A percentile compares a stretch with the other conserved stretches of the same genome.
Conservation (phyloP, 2,329 filamentous ascomycete genomes). For the Stagonosporopsis tanaceti region DNA sequence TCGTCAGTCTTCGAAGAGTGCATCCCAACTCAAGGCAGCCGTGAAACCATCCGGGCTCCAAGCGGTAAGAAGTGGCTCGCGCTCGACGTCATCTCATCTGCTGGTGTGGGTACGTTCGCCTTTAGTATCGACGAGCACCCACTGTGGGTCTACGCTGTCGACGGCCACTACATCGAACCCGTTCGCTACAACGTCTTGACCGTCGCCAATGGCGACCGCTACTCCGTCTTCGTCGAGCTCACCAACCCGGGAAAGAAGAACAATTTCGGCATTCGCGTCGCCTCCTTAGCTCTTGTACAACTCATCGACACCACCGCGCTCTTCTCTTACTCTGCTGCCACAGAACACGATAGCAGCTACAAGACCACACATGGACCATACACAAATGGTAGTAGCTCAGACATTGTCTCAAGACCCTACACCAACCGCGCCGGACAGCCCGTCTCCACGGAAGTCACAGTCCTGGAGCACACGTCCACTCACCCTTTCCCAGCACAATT, state of each 20-base stretch:
- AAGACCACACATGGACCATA: conserved; percentile 15
- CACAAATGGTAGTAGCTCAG: conserved; percentile 3
- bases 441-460: conserved; percentile 41
- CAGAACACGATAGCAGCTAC: conserved; percentile 29
- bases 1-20: conserved; percentile 50
- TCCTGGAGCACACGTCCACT: conserved; percentile 56
- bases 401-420: conserved; percentile 45
- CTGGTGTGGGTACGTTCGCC: conserved; percentile 56
- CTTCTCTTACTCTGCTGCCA: conserved; percentile 51
- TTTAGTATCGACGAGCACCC: conserved; percentile 63
- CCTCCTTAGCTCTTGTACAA: conserved; percentile 60
- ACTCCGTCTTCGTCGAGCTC: conserved; percentile 60
- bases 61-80: conserved; percentile 58
- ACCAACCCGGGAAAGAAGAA: conserved; percentile 53
- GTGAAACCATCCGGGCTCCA: conserved; percentile 55
- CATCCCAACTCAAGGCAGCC: conserved; percentile 54
- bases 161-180: conserved; percentile 64
- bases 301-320: conserved; percentile 62
- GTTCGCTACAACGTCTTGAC: conserved; percentile 58
- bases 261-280: conserved; percentile 63
- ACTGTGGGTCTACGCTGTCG: conserved; percentile 64
- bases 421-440: conserved; percentile 61
- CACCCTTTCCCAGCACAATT: conserved; percentile 58
- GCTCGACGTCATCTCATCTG: conserved; percentile 63
- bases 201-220: conserved; percentile 62